Base-by-base conservation (phyloP, 306 rosid species). In the Alnus rubra region DNA sequence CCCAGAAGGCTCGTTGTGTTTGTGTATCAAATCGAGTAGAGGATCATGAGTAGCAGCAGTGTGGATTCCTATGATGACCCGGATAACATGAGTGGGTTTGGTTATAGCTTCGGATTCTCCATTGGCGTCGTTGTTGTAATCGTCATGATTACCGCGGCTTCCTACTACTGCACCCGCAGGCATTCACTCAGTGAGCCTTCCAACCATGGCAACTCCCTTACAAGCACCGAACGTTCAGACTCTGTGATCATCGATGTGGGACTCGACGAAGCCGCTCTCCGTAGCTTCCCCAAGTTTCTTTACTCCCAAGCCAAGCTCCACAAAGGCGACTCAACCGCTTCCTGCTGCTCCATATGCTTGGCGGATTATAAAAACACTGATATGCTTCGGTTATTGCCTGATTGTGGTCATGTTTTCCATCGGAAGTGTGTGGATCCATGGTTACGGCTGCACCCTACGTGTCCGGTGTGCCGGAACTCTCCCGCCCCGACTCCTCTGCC, bases 341-440 rank as follows among this genome's bases (percentile, higher is more conserved):
- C 82, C 0, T 44, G 54, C 56, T 90, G 94, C 79, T 82, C 89
- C 4, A 83, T 90, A 44, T 90, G 92, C 53, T 87, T 90, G 79
- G 80, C 60, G 37, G 92, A 90, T 71, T 88, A 81, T 44, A 73
- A 54, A 63, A 85, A 82, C 65, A 62, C 35, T 7, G 88, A 88
- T 13, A 49, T 76, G 79, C 19, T 88, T 64, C n/a, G 88, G 44
- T 37, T 79, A 18, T 80, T 86, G 14, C 86, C 89, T 12, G 85
- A 86, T 49, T 88, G 92, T 56, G 80, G 78, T 18, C 89, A 88
- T 44, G 60, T 77, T 11, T 88, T 84, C 74, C 89, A 86, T 58
- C 81, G 12, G 68, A 84, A 79, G 4, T 88, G 92, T 23, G 60
- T 88, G n/a, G 88, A 78, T 30, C 49, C 71, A 3, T 88, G 92